These are phyloP conservation scores for Metschnikowia lunata DNA, from an alignment of 805 yeast species.

Conservation along the genomic window DNA sequence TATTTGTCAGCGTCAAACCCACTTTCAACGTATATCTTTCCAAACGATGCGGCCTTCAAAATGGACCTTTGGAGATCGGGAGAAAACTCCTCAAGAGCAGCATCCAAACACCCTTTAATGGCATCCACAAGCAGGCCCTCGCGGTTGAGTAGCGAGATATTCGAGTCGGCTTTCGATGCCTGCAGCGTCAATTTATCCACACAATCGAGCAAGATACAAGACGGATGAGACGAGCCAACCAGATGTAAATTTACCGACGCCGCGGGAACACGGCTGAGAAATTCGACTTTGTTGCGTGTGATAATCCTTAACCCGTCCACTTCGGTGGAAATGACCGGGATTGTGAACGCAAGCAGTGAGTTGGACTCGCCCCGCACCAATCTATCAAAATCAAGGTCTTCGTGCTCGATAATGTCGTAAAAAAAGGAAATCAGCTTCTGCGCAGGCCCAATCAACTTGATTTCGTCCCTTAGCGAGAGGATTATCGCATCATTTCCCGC, in stretches of 20 bases:
- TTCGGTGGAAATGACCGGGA: constrained; percentile 47
- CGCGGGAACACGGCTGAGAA: constrained; percentile 58
- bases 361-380: constrained; percentile 15
- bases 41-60: constrained; percentile 79
- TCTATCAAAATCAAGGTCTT: constrained; percentile 28
- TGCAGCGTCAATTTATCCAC: constrained; percentile 53
- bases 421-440: constrained; percentile 54
- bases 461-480: constrained; percentile 55
- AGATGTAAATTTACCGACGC: constrained; percentile 60
- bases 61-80: constrained; percentile 75
- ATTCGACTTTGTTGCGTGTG: constrained; percentile 53
- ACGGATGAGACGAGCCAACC: constrained; percentile 79
- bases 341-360: constrained; percentile 21
- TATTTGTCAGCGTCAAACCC: constrained; percentile 56
- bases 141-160: constrained; percentile 48
- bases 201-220: constrained; percentile 80
- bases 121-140: constrained; percentile 51
- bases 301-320: constrained; percentile 69
- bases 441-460: constrained; percentile 69
- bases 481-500: constrained; percentile 82
- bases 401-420: constrained; percentile 31
- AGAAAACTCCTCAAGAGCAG: constrained; percentile 75
- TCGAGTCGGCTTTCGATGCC: constrained; percentile 79
- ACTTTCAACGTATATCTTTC: constrained; percentile 57
- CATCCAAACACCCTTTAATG: constrained; percentile 64